Base-by-base conservation (phyloP, 768 basidiomycete species). In the Kwoniella dendrophila region DNA sequence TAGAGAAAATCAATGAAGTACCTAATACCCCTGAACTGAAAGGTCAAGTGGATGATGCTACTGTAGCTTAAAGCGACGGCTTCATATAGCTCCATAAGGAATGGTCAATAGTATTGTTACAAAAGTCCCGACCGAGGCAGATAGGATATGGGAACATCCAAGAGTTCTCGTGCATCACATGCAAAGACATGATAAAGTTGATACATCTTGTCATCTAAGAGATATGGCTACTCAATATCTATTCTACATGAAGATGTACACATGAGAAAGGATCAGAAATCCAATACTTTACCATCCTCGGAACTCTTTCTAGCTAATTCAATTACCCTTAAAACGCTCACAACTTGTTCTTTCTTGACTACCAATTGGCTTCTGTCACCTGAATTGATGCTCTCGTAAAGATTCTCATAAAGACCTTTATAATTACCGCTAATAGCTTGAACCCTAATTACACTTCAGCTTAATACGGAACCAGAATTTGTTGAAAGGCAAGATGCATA, bases 261-360 rank as follows among this genome's bases (percentile, higher is more conserved):
- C 43, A 44, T 44, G 43, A 44, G 11, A 44, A 11, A 44, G 43
- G 6, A 44, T 44, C 32, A 33, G 59, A 54, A 62, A 18, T 4
- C n/a, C 45, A 63, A 10, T 4, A 64, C 56, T 54, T 79, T 76
- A 16, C 86, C 86, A 72, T 88, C 86, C 65, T 78, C 83, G 14
- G 87, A 84, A 66, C 88, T 88, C 78, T 84, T 78, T 72, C 85
- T 82, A 7, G 88, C 89, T 10, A 89, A 81, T 78, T 92, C 89
- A 68, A 92, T 85, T 74, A 93, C 82, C 80, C 88, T 84, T 66
- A 93, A 85, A 8, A 89, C 87, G 6, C 82, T 78, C 8, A 84
- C 84, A 0, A 88, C 86, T 74, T 92, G 86, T 67, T 85, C 84
- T 83, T 89, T 90, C 75, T 85, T 89, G 44, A 92, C 85, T 6